Evolutionary conservation across 164 flowering plant species (phyloP).

Genomic region (Piper longum): DNA sequence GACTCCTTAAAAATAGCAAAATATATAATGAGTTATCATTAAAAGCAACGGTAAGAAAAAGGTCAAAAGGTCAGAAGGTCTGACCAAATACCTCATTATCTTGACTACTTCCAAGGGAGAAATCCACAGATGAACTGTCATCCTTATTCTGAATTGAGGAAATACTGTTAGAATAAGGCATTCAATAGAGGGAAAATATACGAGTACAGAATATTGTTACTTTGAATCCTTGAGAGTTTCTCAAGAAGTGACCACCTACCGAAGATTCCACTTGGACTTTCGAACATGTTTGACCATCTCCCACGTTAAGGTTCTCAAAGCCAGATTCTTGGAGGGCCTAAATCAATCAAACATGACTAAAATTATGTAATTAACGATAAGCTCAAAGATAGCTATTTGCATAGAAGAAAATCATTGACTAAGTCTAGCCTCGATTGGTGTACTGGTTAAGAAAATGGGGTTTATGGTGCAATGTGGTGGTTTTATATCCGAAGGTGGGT

Average conservation of each 20-base stretch:
- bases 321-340: background rate
- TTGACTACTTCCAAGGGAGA: background rate
- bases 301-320: background rate
- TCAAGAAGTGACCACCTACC: background rate
- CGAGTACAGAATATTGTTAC: background rate
- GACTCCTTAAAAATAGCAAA: too few species aligned
- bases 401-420: background rate
- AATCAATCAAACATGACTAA: background rate
- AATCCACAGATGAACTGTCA: background rate
- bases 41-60: background rate
- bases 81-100: background rate
- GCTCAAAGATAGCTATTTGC: background rate
- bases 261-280: background rate
- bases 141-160: background rate
- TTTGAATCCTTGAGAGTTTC: background rate
- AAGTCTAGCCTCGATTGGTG: background rate
- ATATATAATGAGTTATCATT: too few species aligned
- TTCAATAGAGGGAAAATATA: background rate
- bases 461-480: too few species aligned
- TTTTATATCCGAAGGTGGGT: too few species aligned
- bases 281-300: background rate
- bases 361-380: background rate
- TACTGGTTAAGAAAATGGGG: too few species aligned
- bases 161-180: background rate
- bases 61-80: background rate